Evolutionary conservation across 176 grass and related monocot genomes (phyloP), one percentile per base, ranked within the genome.

Genomic region (Paspalum vaginatum): DNA sequence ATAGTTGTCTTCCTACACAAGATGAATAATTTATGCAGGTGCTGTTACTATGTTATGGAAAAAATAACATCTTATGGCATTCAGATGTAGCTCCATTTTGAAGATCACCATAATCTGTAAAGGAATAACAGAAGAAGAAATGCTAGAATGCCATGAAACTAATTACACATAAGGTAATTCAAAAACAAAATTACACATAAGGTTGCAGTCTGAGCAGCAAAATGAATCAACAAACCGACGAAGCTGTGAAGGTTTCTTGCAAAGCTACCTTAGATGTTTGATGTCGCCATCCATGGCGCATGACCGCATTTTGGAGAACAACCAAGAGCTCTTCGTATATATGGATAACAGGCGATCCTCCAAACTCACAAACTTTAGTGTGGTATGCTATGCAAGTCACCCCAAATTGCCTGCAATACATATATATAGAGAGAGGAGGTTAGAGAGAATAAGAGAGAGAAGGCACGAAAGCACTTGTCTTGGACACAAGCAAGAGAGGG

Each of bases 401-500:
- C 18, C 7, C 17, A 82, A 32, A 75, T 32, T 83, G 38, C 59
- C 40, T 55, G 22, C 14, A 16, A 65, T 13, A 22, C 12, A 61
- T 80, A 85, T 75, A 80, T 51, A 45, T 0, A 65, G 10, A 32
- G 12, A 66, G 46, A 26, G 37, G 12, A 46, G 18, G 21, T 58
- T 52, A 63, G 65, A 49, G 6, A 78, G 51, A 60, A 11, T 51
- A 4, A 11, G 67, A 60, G 12, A 78, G 4, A 10, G 1, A 65
- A 60, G 65, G 70, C 52, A 90, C 32, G 70, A 57, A 90, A 79
- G 39, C 63, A 15, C 53, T 62, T 75, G 18, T 80, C 71, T 81
- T 79, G 61, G 40, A 86, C 39, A 32, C 64, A 81, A 83, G 75
- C 62, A 64, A 44, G 61, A 44, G 41, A 84, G 84, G 55, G 54